Evolutionary conservation across 192 early-diverging fungal species (phyloP).

Genomic region (Geosiphon pyriformis): DNA sequence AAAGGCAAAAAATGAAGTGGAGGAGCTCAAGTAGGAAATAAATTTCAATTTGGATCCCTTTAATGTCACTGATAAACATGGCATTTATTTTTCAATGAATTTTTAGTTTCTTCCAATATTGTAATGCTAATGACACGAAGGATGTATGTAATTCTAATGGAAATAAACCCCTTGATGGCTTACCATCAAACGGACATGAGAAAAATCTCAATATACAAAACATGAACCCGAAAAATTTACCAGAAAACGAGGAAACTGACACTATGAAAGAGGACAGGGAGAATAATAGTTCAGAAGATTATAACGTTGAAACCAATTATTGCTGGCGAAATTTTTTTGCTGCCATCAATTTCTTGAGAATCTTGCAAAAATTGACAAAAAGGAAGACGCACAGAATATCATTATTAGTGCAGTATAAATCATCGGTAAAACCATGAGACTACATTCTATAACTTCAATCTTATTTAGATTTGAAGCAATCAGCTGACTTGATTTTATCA

Average conservation of each 20-base stretch:
- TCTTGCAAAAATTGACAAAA: conserved; percentile 79
- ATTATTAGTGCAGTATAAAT: conserved; percentile 80
- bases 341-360: conserved; percentile 66
- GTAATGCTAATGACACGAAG: conserved; percentile 10
- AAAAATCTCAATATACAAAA: too few relatives aligned
- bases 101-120: conserved; percentile 26
- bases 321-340: conserved; percentile 60
- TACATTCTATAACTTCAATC: too few relatives aligned
- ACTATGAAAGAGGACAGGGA: conserved; percentile 19
- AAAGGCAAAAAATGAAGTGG: conserved; percentile 46
- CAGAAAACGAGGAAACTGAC: neutral
- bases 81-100: conserved; percentile 3
- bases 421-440: conserved; percentile 37
- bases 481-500: too few relatives aligned
- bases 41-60: too few relatives aligned
- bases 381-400: conserved; percentile 69
- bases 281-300: conserved; percentile 28
- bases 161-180: conserved; percentile 21
- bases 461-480: too few relatives aligned
- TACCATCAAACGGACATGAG: too few relatives aligned
- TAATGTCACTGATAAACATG: too few relatives aligned
- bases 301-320: conserved; percentile 30
- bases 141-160: conserved; percentile 2
- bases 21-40: conserved; percentile 41
- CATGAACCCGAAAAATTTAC: neutral